Base-by-base conservation (phyloP, 148 eudicot genomes). In the Pouteria glomerata region DNA sequence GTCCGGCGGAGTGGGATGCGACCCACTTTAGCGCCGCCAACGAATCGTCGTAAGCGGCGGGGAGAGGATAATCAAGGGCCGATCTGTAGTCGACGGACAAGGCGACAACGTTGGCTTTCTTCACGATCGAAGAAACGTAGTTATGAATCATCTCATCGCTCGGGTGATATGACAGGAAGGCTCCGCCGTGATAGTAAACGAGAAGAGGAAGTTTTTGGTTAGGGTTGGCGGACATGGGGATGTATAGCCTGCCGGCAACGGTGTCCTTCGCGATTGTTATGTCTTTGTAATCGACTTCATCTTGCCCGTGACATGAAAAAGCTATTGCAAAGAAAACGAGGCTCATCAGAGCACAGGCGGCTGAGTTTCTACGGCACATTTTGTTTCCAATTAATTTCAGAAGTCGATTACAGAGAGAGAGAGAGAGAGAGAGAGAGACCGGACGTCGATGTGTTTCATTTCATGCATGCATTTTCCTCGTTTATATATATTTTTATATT, bases 141-240 rank as follows among this genome's bases (percentile, higher is more conserved):
- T 68, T 12, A n/a, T n/a, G n/a, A n/a, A n/a, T n/a, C n/a, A 69
- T 63, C 41, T 48, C 47, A 56, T 13, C 29, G 44, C 10, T 4
- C 44, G 44, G 2, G 0, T 53, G 56, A 1, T 74, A 77, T 34
- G 76, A 65, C 7, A 71, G 52, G 35, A 83, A 83, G 3, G 73
- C 84, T 1, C 84, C 86, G 1, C 86, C 86, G 21, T 83, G 86
- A 18, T 48, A 80, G 67, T 80, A 82, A 6, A 83, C 21, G 3
- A 80, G 16, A 18, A 83, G 60, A 21, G 86, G 86, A 16, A 83
- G 55, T 50, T 55, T 71, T 13, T 55, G 39, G 2, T 62, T 30
- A 6, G 63, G 13, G 12, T 67, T 35, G 0, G 55, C 2, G 18
- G 33, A 56, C 8, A 1, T 35, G n/a, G 86, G 86, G 24, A 77